Base-by-base conservation (phyloP, 2,329 filamentous ascomycete species). In the Drechslera avenae region DNA sequence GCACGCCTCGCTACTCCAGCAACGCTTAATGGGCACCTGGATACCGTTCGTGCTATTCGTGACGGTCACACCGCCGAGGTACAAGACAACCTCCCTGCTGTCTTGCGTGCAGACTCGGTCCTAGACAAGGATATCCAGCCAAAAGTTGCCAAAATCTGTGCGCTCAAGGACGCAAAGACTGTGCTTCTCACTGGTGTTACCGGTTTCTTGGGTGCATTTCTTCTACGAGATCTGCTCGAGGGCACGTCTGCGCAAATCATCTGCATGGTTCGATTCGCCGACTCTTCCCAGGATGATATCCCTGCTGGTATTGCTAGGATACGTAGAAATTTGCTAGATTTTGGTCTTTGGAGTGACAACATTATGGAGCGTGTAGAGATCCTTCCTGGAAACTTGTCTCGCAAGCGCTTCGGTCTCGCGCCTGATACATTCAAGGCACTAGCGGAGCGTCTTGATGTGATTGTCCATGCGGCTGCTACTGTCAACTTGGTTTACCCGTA, bases 281-380 rank as follows among this genome's bases (percentile, higher is more conserved):
- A 90, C 52, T 86, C 87, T 0, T 79, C 81, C 4, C 80, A 85
- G 28, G 83, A 86, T 16, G 84, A 87, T 57, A 77, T 81, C 12
- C 81, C 87, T 3, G 83, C 83, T 1, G 88, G 86, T 59, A 85
- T 91, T 66, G 86, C 88, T 3, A 82, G 89, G 53, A 81, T 93
- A 52, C 86, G 89, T 28, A 84, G 85, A 66, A 91, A 92, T 63
- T 75, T 92, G 16, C 81, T 92, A n/a, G 89, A 91, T 58, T 77
- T 91, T 14, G 89, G 89, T 1, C 76, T 92, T 1, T 93, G 89
- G 89, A 81, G 84, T 44, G 88, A 92, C 64, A 83, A 83, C 0
- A 86, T 92, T 63, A 85, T 91, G 69, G 89, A 92, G 65, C 86
- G 89, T 7, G 85, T 92, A 43, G 86, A 91, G 63, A 84, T 92